Evolutionary conservation across 139 green algal species (phyloP), one percentile per base, ranked within the genome.

Genomic region (Ostreobium quekettii): DNA sequence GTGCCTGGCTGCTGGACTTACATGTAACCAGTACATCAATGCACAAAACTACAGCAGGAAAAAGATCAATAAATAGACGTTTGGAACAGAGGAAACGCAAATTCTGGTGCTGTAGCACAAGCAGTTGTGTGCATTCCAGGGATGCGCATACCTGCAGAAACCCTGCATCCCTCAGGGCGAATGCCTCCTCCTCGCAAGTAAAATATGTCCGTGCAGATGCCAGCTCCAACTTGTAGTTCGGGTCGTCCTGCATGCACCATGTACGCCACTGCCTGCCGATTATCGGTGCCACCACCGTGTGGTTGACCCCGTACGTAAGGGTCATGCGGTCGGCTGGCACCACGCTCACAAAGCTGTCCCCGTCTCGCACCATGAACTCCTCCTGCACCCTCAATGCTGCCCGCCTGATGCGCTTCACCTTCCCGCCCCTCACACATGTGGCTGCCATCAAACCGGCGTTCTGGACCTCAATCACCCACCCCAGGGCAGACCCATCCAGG

Each of bases 241-340:
- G 11, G 58, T 85, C 77, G 61, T 86, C 75, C 0, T 39, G 39
- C 4, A 84, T 70, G 15, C 48, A 74, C 88, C 90, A 97, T 2
- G 75, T 88, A 8, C 79, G 73, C 90, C 91, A 97, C 76, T 97
- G 91, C 47, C 74, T 83, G n/a, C 91, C 91, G 30, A 97, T 87
- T 24, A 95, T 69, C 3, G 79, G 39, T 37, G 74, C 82, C 35
- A 79, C 73, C 2, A 47, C 32, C 1, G n/a, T n/a, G 30, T 80
- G 75, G 70, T 95, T 84, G 6, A 95, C 71, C 3, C 89, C 89
- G 4, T 76, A 82, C 2, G 76, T 92, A 1, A 88, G 49, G 62
- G 39, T 49, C 64, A 79, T 73, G 11, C 38, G 53, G 32, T 76
- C 64, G 1, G 79, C 81, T 2, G 91, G 91, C 42, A 86, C 78